These are phyloP conservation scores for Malbranchea cinnamomea DNA, from an alignment of 2,329 filamentous ascomycete species.

Conservation along the genomic window DNA sequence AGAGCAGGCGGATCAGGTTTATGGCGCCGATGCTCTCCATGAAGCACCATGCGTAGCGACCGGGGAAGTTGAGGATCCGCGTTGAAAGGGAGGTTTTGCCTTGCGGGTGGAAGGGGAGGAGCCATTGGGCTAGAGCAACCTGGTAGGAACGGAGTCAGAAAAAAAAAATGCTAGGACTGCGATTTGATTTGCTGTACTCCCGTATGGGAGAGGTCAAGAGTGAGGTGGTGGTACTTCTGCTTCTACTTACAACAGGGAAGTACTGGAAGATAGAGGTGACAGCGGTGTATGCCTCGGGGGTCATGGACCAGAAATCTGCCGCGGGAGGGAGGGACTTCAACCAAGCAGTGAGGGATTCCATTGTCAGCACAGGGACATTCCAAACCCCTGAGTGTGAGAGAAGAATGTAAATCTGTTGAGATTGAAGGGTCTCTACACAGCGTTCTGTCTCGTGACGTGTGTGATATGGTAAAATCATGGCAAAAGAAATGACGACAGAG, in stretches of 20 bases:
- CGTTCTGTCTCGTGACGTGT: too few species aligned
- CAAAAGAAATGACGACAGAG: too few species aligned
- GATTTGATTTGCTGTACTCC: too few species aligned
- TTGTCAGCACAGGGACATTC: slow-evolving; percentile 3
- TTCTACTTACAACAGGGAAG: slow-evolving; percentile 27
- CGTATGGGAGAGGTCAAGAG: slow-evolving; percentile 26
- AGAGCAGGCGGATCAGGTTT: slow-evolving; percentile 66
- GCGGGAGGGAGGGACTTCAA: slow-evolving; percentile 14
- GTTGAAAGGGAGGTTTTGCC: slow-evolving; percentile 66
- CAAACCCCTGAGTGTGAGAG: not conserved
- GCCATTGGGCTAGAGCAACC: slow-evolving; percentile 61
- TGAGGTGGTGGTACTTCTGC: too few species aligned
- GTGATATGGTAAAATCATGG: slow-evolving; percentile 7
- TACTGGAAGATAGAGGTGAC: slow-evolving; percentile 26
- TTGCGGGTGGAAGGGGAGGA: slow-evolving; percentile 69
- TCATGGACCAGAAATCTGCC: slow-evolving; percentile 21
- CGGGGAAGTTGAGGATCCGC: slow-evolving; percentile 71
- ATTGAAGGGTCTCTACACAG: slow-evolving; percentile 4
- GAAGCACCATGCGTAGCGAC: slow-evolving; percentile 69
- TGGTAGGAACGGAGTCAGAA: too few species aligned
- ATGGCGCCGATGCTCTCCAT: slow-evolving; percentile 76
- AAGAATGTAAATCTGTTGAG: too few species aligned
- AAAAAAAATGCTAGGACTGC: too few species aligned
- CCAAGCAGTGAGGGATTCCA: slow-evolving; percentile 11
- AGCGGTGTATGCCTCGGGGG: slow-evolving; percentile 24